Evolutionary conservation across 2,329 filamentous ascomycete genomes (phyloP).

Genomic region (Aspergillus novofumigatus): DNA sequence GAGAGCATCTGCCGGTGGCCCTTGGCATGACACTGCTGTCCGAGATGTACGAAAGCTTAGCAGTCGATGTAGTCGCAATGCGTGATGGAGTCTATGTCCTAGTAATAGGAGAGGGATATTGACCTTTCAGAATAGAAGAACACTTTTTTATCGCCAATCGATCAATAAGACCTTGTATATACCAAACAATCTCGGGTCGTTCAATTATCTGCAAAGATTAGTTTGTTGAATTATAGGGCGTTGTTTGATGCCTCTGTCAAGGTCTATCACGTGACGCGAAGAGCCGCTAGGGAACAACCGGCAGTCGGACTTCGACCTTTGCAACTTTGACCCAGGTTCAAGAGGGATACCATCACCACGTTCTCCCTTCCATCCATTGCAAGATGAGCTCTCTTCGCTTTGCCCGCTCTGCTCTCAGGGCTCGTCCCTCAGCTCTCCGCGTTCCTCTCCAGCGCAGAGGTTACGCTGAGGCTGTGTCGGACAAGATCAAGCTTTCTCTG

Average conservation of each 20-base stretch:
- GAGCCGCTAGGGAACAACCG: conserved; percentile 38
- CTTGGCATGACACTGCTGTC: not conserved
- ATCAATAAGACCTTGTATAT: not conserved
- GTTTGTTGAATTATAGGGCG: not conserved
- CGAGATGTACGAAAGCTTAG: not conserved
- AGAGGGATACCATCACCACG: conserved; percentile 33
- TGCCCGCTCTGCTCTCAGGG: conserved; percentile 83
- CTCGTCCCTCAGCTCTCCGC: conserved; percentile 71
- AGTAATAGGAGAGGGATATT: not conserved
- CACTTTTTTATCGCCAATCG: not conserved
- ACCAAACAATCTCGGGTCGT: not conserved
- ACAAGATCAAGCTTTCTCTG: conserved; percentile 98
- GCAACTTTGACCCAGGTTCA: conserved; percentile 32
- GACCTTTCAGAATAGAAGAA: not conserved
- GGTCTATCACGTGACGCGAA: conserved; percentile 24
- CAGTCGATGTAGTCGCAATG: not conserved
- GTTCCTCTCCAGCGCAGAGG: conserved; percentile 77
- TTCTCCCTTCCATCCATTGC: conserved; percentile 30
- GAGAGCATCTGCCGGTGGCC: not conserved
- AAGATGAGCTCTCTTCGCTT: conserved; percentile 91
- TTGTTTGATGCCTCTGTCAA: conserved; percentile 2
- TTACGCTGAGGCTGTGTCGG: conserved; percentile 82
- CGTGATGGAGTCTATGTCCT: not conserved
- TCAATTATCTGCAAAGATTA: not conserved
- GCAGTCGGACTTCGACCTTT: conserved; percentile 37